A percentile compares a stretch with the other conserved stretches of the same genome.
These are phyloP conservation scores for Westerdykella sp. DNA, from an alignment of 2,329 filamentous ascomycete species.

Conservation along the genomic window DNA sequence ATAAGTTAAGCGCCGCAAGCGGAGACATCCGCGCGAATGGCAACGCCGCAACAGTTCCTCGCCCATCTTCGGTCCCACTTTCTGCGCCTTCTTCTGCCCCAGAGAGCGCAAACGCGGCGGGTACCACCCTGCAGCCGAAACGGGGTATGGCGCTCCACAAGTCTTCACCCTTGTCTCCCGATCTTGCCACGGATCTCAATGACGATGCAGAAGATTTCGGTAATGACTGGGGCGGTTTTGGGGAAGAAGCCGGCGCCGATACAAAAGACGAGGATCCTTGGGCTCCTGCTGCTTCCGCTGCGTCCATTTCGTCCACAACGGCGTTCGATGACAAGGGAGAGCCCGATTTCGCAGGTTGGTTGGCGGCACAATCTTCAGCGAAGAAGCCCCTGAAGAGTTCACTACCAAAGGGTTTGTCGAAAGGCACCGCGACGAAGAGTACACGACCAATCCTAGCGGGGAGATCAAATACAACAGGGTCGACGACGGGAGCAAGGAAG, in stretches of 20 bases:
- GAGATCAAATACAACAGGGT: conserved; percentile 25
- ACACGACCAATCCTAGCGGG: conserved; percentile 23
- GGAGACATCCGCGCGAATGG: conserved; percentile 63
- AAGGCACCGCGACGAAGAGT: conserved; percentile 40
- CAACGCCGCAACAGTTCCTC: conserved; percentile 42
- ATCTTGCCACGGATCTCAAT: conserved; percentile 47
- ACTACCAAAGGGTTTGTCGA: conserved; percentile 76
- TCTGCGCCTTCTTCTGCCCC: conserved; percentile 8
- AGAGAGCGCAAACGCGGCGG: conserved; percentile 48
- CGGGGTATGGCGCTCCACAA: conserved; percentile 28
- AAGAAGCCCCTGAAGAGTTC: conserved; percentile 61
- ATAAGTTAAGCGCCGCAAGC: conserved; percentile 76
- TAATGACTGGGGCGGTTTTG: conserved; percentile 71
- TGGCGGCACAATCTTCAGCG: conserved; percentile 75
- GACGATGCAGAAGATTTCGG: conserved; percentile 53
- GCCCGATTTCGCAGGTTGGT: conserved; percentile 92
- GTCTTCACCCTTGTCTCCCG: conserved; percentile 18
- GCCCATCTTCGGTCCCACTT: conserved; percentile 47
- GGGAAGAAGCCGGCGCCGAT: conserved; percentile 48
- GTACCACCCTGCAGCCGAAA: conserved; percentile 39
- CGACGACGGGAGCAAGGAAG: conserved; percentile 26
- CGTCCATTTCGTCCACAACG: conserved; percentile 34
- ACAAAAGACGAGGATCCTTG: conserved; percentile 52
- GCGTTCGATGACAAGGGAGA: conserved; percentile 79
- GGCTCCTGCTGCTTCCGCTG: conserved; percentile 41